Base-by-base conservation (phyloP, 1,284 basidiomycete genomes). In the Ceratobasidium sp. region DNA sequence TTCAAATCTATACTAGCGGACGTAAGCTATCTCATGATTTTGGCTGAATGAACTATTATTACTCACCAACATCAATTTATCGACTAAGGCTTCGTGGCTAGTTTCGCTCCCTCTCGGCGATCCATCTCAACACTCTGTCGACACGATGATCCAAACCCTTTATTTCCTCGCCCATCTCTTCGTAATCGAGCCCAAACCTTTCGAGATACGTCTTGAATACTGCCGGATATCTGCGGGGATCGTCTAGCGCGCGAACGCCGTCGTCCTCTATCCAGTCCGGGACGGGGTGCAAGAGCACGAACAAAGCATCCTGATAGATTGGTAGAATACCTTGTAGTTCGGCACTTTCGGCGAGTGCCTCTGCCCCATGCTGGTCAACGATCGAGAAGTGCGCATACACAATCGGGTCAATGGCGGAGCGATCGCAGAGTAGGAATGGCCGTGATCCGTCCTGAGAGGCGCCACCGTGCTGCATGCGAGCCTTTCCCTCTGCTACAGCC, bases 321-420 rank as follows among this genome's bases (percentile, higher is more conserved):
- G 83, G 80, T 40, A 91, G 81, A 0, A 84, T 83, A 13, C 64
- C 77, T 75, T 86, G 85, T 73, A 90, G 88, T 65, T 82, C 82
- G 11, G 82, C 79, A 32, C 84, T 81, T 4, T 80, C 78, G 7
- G 86, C 74, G 61, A 91, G 81, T 32, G 79, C 52, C n/a, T 67
- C 64, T 15, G 46, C 49, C 17, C 54, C 52, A 11, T 32, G 29
- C 29, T 22, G 43, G 13, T 46, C 56, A 17, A 29, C 40, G n/a
- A 65, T 29, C 17, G 85, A 88, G 69, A 90, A 83, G 44, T 86
- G 80, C 0, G 89, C 88, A 79, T 91, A 91, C 0, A 90, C 87
- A 69, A 91, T 82, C 1, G 90, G 86, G 81, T 91, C 90, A 5
- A 91, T 81, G 0, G 88, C 89, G 15, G 90, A 91, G 77, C 90